Evolutionary conservation across 345 rosid species (phyloP).

Genomic region (Cardamine resedifolia): DNA sequence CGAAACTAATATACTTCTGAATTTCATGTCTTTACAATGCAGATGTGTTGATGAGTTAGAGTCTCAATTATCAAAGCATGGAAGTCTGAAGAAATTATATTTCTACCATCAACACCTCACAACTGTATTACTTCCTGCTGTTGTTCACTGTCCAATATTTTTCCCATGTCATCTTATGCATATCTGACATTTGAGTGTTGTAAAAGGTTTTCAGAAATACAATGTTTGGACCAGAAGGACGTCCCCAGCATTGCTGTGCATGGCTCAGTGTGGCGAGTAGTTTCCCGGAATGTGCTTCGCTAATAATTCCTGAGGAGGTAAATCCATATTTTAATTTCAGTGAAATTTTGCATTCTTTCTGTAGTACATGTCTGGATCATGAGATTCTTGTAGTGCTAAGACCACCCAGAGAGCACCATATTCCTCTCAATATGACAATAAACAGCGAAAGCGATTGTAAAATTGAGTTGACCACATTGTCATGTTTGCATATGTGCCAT

Average conservation of each 20-base stretch:
- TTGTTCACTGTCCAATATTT: conserved; percentile 16
- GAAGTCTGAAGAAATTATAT: conserved; percentile 87
- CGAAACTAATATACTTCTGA: neutral
- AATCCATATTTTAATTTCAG: conserved; percentile 12
- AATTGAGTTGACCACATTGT: neutral
- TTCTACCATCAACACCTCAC: conserved; percentile 96
- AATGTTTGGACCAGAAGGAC: conserved; percentile 99
- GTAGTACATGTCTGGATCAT: conserved; percentile 6
- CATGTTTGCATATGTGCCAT: no score
- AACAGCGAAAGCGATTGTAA: neutral
- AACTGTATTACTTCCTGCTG: conserved; percentile 47
- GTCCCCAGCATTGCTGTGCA: conserved; percentile 99
- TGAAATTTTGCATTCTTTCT: neutral
- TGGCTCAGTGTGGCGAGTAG: conserved; percentile 99
- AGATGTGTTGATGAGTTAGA: conserved; percentile 98
- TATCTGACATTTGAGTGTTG: conserved; percentile 33
- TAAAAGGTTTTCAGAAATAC: conserved; percentile 93
- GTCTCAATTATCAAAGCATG: conserved; percentile 90
- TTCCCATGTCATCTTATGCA: conserved; percentile 24
- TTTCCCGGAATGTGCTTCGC: conserved; percentile 95
- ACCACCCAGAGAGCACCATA: conserved; percentile 10
- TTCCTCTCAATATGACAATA: conserved; percentile 7
- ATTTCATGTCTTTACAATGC: conserved; percentile 35
- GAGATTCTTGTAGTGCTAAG: conserved; percentile 22
- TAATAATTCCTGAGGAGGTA: conserved; percentile 97